Conservation (phyloP, 495 filamentous ascomycete genomes). For the Chaetomium fimeti region DNA sequence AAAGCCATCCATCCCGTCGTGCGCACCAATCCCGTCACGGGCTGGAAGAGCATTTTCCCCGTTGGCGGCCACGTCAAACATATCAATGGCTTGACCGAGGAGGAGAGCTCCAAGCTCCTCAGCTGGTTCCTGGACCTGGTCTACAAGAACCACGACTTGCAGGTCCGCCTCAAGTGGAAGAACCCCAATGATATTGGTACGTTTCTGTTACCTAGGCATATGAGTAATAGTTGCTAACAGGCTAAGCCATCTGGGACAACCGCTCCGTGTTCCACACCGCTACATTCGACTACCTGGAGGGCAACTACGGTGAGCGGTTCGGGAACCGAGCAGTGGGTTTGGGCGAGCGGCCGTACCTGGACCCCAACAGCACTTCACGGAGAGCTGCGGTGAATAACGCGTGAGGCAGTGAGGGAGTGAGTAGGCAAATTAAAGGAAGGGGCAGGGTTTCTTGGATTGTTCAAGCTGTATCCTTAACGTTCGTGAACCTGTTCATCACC, state of each 20-base stretch:
- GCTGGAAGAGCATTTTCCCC: conserved; percentile 72
- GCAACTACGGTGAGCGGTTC: conserved; percentile 53
- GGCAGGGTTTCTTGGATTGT: too few relatives aligned
- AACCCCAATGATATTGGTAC: conserved; percentile 57
- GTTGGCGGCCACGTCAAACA: conserved; percentile 59
- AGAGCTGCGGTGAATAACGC: conserved; percentile 49
- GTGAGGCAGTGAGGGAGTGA: too few relatives aligned
- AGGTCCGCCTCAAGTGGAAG: conserved; percentile 66
- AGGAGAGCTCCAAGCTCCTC: conserved; percentile 60
- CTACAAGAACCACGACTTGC: conserved; percentile 71
- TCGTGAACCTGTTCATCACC: too few relatives aligned
- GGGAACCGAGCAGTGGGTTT: conserved; percentile 63
- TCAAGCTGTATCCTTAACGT: too few relatives aligned
- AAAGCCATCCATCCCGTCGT: conserved; percentile 66
- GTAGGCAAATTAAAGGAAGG: too few relatives aligned
- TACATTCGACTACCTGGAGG: conserved; percentile 62
- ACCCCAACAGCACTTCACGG: conserved; percentile 56
- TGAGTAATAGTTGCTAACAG: neutral
- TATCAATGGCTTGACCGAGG: conserved; percentile 63
- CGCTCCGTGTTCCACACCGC: conserved; percentile 64
- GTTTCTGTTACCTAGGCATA: neutral
- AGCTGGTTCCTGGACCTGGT: conserved; percentile 59
- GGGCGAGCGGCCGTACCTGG: conserved; percentile 66
- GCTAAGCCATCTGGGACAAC: conserved; percentile 72
- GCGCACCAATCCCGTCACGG: conserved; percentile 74